phyloP scores from a whole-genome alignment of 2,329 filamentous ascomycete genomes.

The Salinomyces thailandicus region DNA sequence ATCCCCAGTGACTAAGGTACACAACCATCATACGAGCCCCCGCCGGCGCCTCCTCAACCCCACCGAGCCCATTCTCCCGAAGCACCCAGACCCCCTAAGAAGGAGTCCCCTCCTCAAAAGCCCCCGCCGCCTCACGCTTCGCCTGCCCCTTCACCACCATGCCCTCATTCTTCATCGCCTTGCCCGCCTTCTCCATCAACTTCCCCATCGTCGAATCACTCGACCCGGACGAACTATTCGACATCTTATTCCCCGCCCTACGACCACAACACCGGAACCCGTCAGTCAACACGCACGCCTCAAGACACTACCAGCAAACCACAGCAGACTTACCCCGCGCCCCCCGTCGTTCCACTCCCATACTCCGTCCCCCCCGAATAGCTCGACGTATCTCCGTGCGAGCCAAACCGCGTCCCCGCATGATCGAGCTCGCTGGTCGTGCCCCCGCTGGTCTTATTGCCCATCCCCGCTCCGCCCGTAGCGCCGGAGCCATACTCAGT shows the following conservation, averaged over 20 bases:
- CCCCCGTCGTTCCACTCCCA: slow-evolving; percentile 2
- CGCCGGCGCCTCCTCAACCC: no score
- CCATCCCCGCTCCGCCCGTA: slow-evolving; percentile 6
- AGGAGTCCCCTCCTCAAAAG: neutral
- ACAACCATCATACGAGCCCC: no score
- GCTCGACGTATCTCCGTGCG: neutral
- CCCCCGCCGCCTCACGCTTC: slow-evolving; percentile 36
- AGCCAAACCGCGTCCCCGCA: slow-evolving; percentile 3
- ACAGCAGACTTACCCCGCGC: neutral
- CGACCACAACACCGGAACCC: neutral
- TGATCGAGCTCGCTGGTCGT: slow-evolving; percentile 4
- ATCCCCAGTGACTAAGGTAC: no score
- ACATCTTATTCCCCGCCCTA: slow-evolving; percentile 4
- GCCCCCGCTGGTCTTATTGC: slow-evolving; percentile 5
- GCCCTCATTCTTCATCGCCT: slow-evolving; percentile 38
- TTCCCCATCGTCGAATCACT: slow-evolving; percentile 43
- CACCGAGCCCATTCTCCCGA: no score
- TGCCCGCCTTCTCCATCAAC: slow-evolving; percentile 49
- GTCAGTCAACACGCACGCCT: no score
- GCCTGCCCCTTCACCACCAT: slow-evolving; percentile 40
- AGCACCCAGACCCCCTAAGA: no score
- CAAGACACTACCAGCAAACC: slow-evolving; percentile 5
- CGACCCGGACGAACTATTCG: slow-evolving; percentile 3
- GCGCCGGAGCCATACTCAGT: slow-evolving; percentile 1
- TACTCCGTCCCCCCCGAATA: neutral